Evolutionary conservation across 192 early-diverging fungal genomes (phyloP).

Genomic region (Rhizoclosmatium sp.): DNA sequence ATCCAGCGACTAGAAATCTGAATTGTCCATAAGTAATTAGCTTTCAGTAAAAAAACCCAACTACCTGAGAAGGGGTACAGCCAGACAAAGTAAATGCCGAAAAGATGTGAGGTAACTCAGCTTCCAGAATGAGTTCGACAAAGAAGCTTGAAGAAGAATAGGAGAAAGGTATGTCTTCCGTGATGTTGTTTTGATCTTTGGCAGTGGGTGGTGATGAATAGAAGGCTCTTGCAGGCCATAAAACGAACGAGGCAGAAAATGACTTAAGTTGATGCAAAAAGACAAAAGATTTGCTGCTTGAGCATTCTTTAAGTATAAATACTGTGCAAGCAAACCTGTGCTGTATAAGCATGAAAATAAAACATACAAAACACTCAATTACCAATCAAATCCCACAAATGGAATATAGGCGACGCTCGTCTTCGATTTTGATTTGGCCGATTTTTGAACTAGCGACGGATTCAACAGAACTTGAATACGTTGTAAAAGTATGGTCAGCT

Average conservation of each 20-base stretch:
- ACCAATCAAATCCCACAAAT: slow-evolving; percentile 23
- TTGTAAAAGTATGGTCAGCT: slow-evolving; percentile 27
- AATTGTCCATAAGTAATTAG: too few species aligned
- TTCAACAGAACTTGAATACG: slow-evolving; percentile 11
- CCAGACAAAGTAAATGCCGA: slow-evolving; percentile 60
- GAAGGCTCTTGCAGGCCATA: slow-evolving; percentile 40
- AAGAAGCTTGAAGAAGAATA: slow-evolving; percentile 53
- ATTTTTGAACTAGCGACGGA: neutral
- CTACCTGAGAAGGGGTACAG: slow-evolving; percentile 61
- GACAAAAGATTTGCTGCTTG: slow-evolving; percentile 7
- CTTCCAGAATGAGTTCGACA: slow-evolving; percentile 54
- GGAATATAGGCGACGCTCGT: neutral
- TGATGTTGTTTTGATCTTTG: neutral
- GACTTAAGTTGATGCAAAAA: slow-evolving; percentile 29
- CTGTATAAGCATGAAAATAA: neutral
- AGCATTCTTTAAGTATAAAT: slow-evolving; percentile 43
- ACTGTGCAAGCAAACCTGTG: slow-evolving; percentile 58
- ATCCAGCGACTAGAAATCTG: slow-evolving; percentile 59
- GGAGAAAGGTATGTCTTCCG: slow-evolving; percentile 36
- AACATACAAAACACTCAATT: slow-evolving; percentile 8
- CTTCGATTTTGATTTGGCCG: neutral
- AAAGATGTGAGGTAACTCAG: slow-evolving; percentile 49
- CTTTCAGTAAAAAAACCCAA: neutral
- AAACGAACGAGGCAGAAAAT: slow-evolving; percentile 38
- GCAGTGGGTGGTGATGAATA: neutral